These are phyloP conservation scores for Geotrichum aggregatum DNA, from an alignment of 1,139 yeast species.

Conservation along the genomic window DNA sequence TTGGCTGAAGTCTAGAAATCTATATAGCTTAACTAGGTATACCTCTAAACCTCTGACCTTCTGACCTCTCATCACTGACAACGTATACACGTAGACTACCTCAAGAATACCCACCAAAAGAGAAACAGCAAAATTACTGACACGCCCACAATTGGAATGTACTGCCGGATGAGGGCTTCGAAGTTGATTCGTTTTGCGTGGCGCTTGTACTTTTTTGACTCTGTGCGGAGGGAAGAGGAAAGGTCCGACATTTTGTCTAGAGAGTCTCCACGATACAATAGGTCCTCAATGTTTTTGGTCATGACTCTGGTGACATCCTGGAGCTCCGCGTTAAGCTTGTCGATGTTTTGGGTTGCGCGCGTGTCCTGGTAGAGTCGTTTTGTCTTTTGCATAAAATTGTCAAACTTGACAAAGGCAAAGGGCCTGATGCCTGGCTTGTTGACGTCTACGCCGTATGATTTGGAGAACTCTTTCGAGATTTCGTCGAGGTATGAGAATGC, in stretches of 20 bases:
- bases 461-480: slow-evolving; percentile 73
- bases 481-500: slow-evolving; percentile 86
- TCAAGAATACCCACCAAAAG: slow-evolving; percentile 74
- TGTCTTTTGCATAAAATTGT: slow-evolving; percentile 76
- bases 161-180: slow-evolving; percentile 82
- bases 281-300: slow-evolving; percentile 94
- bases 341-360: slow-evolving; percentile 83
- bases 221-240: slow-evolving; percentile 72
- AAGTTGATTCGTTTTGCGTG: slow-evolving; percentile 89
- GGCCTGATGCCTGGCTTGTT: slow-evolving; percentile 63
- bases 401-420: slow-evolving; percentile 85
- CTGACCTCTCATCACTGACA: too few relatives aligned
- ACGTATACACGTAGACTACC: too few relatives aligned
- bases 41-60: too few relatives aligned
- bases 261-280: slow-evolving; percentile 90
- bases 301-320: slow-evolving; percentile 92
- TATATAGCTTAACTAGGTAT: too few relatives aligned
- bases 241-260: slow-evolving; percentile 87
- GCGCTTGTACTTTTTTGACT: slow-evolving; percentile 80
- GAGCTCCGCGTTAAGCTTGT: slow-evolving; percentile 77
- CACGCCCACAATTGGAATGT: slow-evolving; percentile 76
- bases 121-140: slow-evolving; percentile 70
- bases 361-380: slow-evolving; percentile 86
- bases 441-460: slow-evolving; percentile 65
- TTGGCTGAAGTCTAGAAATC: too few relatives aligned